phyloP scores from a whole-genome alignment of 2,329 filamentous ascomycete species.

The Fusarium pilosicola region DNA sequence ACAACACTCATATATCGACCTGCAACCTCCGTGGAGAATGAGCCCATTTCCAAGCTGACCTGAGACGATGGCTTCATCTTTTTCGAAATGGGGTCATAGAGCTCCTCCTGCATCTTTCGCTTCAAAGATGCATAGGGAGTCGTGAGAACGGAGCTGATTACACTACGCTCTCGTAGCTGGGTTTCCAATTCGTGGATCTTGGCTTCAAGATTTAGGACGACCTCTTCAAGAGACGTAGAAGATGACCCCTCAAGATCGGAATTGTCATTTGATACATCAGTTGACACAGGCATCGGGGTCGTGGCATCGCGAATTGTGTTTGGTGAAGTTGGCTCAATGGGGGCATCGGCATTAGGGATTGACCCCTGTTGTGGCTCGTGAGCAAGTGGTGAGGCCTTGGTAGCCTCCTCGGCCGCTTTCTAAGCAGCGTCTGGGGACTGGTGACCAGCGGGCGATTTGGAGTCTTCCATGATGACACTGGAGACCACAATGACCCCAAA shows the following conservation, averaged over 20 bases:
- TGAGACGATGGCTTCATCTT: not conserved
- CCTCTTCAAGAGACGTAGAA: not conserved
- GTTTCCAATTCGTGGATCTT: not conserved
- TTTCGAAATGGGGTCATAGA: not conserved
- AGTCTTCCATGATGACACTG: not conserved
- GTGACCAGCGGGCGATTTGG: not conserved
- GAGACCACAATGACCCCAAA: not conserved
- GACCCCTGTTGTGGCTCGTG: not conserved
- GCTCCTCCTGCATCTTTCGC: not conserved
- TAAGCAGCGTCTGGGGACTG: not conserved
- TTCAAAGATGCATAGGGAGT: not conserved
- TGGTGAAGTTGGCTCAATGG: not conserved
- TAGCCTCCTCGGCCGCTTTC: not conserved
- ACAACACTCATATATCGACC: not conserved
- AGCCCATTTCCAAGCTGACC: not conserved
- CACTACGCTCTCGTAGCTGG: not conserved
- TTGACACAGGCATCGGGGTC: not conserved
- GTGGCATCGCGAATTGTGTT: not conserved
- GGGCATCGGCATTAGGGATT: not conserved
- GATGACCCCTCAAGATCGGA: not conserved
- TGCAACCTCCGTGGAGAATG: not conserved
- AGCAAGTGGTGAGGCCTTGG: not conserved
- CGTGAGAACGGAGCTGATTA: not conserved
- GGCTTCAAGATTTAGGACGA: not conserved
- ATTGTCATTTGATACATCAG: not conserved